A percentile compares a stretch with the other conserved stretches of the same genome.
phyloP scores from a whole-genome alignment of 148 eudicot species.

The Rhododendron ferrugineum region DNA sequence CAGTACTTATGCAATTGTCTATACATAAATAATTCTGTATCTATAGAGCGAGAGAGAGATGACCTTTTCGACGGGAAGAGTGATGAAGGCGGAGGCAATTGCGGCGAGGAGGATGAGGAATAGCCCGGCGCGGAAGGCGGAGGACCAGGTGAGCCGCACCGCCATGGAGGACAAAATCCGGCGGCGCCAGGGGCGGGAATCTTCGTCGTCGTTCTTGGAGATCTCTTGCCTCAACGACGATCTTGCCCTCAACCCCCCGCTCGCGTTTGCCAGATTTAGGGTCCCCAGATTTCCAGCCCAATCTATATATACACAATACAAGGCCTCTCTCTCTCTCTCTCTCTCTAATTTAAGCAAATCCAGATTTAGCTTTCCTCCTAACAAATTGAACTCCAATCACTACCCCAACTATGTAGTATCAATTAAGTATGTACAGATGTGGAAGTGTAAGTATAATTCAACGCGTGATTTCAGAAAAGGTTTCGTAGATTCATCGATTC shows the following conservation, averaged over 20 bases:
- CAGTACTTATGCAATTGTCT: not conserved
- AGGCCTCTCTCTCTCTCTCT: not conserved
- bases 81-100: slow-evolving; percentile 56
- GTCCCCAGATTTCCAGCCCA: not conserved
- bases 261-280: slow-evolving; percentile 26
- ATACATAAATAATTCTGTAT: not conserved
- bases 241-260: slow-evolving; percentile 26
- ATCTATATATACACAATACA: not conserved
- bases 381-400: not conserved
- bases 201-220: slow-evolving; percentile 25
- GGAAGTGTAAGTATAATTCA: not conserved
- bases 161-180: slow-evolving; percentile 25
- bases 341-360: not conserved
- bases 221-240: slow-evolving; percentile 33
- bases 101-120: slow-evolving; percentile 56
- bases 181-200: slow-evolving; percentile 42
- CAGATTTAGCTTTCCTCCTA: not conserved
- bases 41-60: not conserved
- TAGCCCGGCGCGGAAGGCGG: slow-evolving; percentile 37
- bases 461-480: not conserved
- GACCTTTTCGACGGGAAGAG: slow-evolving; percentile 88
- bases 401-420: not conserved
- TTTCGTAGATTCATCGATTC: not conserved
- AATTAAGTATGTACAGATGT: not conserved
- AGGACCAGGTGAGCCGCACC: slow-evolving; percentile 61